Conservation (phyloP, 208 protist species). For the Leptomonas pyrrhocoris region DNA sequence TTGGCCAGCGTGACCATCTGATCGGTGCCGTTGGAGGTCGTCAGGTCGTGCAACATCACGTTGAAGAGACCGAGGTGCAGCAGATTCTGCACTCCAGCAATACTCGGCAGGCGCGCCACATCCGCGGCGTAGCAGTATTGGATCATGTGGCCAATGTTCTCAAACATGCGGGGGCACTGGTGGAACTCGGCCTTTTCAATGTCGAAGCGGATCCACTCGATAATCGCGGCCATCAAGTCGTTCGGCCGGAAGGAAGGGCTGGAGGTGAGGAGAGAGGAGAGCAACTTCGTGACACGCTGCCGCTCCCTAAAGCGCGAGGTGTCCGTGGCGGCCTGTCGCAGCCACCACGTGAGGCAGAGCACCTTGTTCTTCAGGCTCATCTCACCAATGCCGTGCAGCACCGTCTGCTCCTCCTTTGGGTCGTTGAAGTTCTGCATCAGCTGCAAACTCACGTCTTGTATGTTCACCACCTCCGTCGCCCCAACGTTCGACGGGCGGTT, state of each 20-base stretch:
- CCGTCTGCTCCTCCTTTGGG: constrained; percentile 44
- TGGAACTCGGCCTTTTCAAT: constrained; percentile 77
- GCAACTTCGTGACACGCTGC: constrained; percentile 54
- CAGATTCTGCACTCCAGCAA: constrained; percentile 58
- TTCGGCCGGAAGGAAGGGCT: constrained; percentile 39
- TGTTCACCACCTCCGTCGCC: constrained; percentile 62
- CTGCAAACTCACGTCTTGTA: constrained; percentile 64
- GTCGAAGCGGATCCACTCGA: constrained; percentile 88
- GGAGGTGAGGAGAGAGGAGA: constrained; percentile 57
- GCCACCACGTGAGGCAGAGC: constrained; percentile 83
- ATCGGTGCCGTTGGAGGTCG: constrained; percentile 45
- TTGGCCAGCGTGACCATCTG: constrained; percentile 76
- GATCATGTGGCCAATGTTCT: constrained; percentile 83
- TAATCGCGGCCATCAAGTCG: constrained; percentile 53
- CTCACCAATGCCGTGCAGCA: constrained; percentile 47
- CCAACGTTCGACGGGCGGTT: constrained; percentile 23
- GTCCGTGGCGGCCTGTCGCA: constrained; percentile 62
- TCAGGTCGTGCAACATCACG: constrained; percentile 75
- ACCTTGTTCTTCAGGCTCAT: constrained; percentile 78
- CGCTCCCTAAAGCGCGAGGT: constrained; percentile 68
- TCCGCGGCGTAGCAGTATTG: constrained; percentile 54
- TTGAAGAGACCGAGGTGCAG: constrained; percentile 77
- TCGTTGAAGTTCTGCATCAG: constrained; percentile 74
- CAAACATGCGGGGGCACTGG: constrained; percentile 81
- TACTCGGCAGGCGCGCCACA: constrained; percentile 44